Conservation (phyloP, 345 rosid species). For the Eucalyptus curtisii region DNA sequence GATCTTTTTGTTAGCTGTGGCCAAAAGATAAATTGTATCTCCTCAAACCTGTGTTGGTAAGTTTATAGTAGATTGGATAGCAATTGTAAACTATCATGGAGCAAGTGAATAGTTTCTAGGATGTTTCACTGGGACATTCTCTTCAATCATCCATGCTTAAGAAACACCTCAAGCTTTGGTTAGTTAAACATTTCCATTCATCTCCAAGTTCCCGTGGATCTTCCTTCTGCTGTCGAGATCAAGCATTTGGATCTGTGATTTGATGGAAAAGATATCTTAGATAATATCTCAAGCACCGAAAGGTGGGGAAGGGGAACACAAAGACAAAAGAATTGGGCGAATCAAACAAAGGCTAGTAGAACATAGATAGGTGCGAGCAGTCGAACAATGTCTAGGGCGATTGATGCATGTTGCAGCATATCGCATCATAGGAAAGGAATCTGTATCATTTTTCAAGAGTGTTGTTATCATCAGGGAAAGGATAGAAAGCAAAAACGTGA, state of each 20-base stretch:
- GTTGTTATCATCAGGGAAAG: not conserved
- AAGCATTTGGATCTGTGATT: not conserved
- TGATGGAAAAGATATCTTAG: not conserved
- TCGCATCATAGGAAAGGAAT: not conserved
- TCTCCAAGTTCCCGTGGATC: not conserved
- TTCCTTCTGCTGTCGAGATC: not conserved
- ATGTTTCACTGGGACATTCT: not conserved
- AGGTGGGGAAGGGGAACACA: not conserved
- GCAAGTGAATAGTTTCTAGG: not conserved
- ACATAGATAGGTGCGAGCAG: not conserved
- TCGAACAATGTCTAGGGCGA: not conserved
- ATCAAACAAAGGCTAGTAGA: not conserved
- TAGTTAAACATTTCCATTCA: not conserved
- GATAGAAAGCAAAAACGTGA: not conserved
- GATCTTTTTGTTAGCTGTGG: not conserved
- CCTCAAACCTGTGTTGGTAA: not conserved
- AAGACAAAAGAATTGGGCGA: not conserved
- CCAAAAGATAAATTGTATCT: not conserved
- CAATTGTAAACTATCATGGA: not conserved
- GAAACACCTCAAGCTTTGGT: not conserved
- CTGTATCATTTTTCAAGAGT: not conserved
- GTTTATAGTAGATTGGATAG: not conserved
- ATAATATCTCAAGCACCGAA: not conserved
- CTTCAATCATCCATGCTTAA: not conserved
- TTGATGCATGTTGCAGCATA: not conserved